A percentile compares a stretch with the other conserved stretches of the same genome.
These are phyloP conservation scores for Pseudocercospora cruenta DNA, from an alignment of 2,329 filamentous ascomycete genomes.

Conservation along the genomic window DNA sequence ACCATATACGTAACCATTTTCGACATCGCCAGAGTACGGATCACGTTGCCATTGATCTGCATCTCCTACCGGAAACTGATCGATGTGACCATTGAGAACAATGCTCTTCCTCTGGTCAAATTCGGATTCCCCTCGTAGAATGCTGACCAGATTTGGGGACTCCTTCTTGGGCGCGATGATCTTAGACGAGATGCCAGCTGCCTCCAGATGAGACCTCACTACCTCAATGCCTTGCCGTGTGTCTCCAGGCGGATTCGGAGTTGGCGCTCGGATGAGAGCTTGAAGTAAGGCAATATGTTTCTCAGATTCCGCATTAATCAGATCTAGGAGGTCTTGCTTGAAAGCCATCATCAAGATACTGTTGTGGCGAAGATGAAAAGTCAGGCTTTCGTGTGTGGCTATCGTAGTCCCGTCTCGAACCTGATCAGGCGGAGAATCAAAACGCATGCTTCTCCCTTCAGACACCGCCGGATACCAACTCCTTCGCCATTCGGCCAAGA, in stretches of 20 bases:
- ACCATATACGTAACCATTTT: constrained; percentile 41
- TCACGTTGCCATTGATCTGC: constrained; percentile 41
- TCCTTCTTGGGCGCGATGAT: constrained; percentile 38
- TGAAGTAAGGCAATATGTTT: constrained; percentile 40
- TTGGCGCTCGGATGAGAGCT: constrained; percentile 41
- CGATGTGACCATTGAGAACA: constrained; percentile 50
- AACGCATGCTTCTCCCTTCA: background rate
- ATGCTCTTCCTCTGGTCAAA: constrained; percentile 32
- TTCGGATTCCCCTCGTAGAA: constrained; percentile 31
- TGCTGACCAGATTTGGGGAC: constrained; percentile 43
- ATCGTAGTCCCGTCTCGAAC: background rate
- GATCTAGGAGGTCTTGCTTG: constrained; percentile 31
- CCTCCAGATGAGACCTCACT: constrained; percentile 37
- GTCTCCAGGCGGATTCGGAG: constrained; percentile 46
- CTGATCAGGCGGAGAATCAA: background rate
- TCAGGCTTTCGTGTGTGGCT: background rate
- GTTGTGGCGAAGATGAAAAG: background rate
- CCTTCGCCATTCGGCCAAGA: background rate
- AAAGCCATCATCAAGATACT: background rate
- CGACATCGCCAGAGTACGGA: constrained; percentile 45
- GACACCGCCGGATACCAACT: background rate
- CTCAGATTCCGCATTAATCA: constrained; percentile 34
- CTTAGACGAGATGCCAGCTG: constrained; percentile 25
- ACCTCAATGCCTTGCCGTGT: constrained; percentile 42
- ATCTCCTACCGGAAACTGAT: constrained; percentile 46